Evolutionary conservation across 2,329 filamentous ascomycete genomes (phyloP).

Genomic region (Trichoderma polysporum): DNA sequence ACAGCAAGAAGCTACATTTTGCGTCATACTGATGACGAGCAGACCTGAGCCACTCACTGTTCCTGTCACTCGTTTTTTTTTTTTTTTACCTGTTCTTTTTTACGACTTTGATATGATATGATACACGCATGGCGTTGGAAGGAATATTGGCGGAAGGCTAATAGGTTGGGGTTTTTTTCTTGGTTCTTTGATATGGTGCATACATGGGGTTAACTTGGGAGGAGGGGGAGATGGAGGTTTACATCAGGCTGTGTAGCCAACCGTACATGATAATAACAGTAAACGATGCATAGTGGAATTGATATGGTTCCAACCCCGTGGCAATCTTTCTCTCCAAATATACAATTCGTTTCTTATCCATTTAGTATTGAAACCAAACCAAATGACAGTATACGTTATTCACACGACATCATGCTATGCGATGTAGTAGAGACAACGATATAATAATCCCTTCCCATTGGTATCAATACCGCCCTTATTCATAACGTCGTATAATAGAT

Average conservation of each 20-base stretch:
- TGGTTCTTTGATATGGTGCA: background rate
- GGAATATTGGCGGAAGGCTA: background rate
- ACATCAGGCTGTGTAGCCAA: background rate
- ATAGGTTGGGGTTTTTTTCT: background rate
- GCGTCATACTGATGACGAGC: background rate
- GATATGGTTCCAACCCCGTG: background rate
- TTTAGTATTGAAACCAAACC: background rate
- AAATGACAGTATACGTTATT: background rate
- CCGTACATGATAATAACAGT: background rate
- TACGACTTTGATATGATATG: slow-evolving; percentile 16
- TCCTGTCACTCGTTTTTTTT: background rate
- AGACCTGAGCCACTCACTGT: background rate
- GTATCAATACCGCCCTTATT: background rate
- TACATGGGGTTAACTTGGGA: background rate
- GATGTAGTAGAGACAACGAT: background rate
- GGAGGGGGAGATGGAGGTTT: background rate
- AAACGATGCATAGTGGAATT: background rate
- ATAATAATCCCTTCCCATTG: background rate
- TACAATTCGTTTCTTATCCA: background rate
- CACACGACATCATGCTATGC: background rate
- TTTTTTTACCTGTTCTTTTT: background rate
- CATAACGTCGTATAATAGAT: background rate
- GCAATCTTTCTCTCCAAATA: background rate
- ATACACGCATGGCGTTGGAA: slow-evolving; percentile 21
- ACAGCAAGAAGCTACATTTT: background rate